These are phyloP conservation scores for Begonia fuchsioides DNA, from an alignment of 306 rosid genomes.

Conservation along the genomic window DNA sequence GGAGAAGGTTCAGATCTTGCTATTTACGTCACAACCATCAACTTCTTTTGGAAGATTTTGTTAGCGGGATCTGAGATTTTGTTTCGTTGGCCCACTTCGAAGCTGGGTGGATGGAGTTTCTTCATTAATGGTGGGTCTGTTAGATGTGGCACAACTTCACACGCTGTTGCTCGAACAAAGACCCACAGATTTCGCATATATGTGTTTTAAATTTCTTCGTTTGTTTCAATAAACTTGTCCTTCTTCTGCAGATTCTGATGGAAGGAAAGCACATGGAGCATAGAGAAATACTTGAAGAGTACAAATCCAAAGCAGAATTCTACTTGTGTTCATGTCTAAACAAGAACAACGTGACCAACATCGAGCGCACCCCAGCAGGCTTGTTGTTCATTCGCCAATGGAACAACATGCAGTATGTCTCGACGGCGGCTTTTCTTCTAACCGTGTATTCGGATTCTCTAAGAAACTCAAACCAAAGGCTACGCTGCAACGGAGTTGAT, in stretches of 20 bases:
- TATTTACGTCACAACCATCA: too few relatives aligned
- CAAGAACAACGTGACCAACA: conserved; percentile 31
- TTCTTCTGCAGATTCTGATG: conserved; percentile 26
- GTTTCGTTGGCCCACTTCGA: not conserved
- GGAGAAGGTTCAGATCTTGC: too few relatives aligned
- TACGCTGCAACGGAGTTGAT: conserved; percentile 20
- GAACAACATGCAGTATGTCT: conserved; percentile 77
- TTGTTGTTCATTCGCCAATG: conserved; percentile 57
- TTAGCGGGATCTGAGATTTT: not conserved
- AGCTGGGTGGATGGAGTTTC: not conserved
- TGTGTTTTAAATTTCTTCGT: too few relatives aligned
- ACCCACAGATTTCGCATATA: conserved; percentile 1
- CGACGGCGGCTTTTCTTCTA: conserved; percentile 52
- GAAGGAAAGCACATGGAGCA: conserved; percentile 44
- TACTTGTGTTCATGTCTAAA: conserved; percentile 56
- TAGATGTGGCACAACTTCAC: not conserved
- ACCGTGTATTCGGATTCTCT: conserved; percentile 48
- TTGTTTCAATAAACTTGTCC: too few relatives aligned
- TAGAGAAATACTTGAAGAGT: conserved; percentile 24
- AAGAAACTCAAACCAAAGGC: conserved; percentile 21
- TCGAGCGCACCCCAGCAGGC: conserved; percentile 71
- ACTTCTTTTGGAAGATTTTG: not conserved
- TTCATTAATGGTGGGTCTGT: not conserved
- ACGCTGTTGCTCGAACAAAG: conserved; percentile 4
- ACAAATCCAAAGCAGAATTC: conserved; percentile 46